Evolutionary conservation across 257 asterid species (phyloP), one percentile per base, ranked within the genome.

Genomic region (Echium plantagineum): DNA sequence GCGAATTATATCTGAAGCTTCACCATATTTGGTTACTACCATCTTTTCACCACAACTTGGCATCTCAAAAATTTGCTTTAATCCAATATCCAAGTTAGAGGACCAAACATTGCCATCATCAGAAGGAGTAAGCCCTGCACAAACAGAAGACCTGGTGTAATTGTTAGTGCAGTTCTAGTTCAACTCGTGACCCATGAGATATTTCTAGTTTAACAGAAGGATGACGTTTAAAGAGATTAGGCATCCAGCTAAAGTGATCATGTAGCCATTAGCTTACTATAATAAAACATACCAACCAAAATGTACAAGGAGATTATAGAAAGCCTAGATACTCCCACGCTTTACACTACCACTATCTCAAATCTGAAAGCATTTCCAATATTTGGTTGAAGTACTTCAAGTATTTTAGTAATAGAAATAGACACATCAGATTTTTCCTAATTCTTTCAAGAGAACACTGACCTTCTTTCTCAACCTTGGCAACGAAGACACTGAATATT

Each of bases 401-500:
- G 49, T 42, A 3, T 17, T 13, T 42, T 42, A 42, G 49, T 42
- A 42, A 42, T 42, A 10, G 17, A 17, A 13, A 15, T 42, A 35
- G 15, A 58, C 21, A n/a, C n/a, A 26, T 47, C 2, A 17, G 19
- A 54, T 35, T 26, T 10, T 38, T 26, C 20, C 28, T 17, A 48
- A 21, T 5, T 52, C 47, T 58, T 42, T 57, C 57, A 26, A 32
- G 60, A 61, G 59, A 54, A 47, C 49, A 38, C 76, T 75, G 76
- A 91, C 97, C 97, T 84, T 88, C 87, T 69, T 32, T 76, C 30
- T 68, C 79, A 66, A 86, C 60, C 84, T 78, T 88, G 22, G 59
- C 79, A 49, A 64, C 76, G 81, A 88, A 89, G 63, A 77, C 79
- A 26, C 78, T 66, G 72, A 93, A 84, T 67, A 93, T 81, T 74